Conservation (phyloP, 129 eudicot species). For the Pulicaria dysenterica region DNA sequence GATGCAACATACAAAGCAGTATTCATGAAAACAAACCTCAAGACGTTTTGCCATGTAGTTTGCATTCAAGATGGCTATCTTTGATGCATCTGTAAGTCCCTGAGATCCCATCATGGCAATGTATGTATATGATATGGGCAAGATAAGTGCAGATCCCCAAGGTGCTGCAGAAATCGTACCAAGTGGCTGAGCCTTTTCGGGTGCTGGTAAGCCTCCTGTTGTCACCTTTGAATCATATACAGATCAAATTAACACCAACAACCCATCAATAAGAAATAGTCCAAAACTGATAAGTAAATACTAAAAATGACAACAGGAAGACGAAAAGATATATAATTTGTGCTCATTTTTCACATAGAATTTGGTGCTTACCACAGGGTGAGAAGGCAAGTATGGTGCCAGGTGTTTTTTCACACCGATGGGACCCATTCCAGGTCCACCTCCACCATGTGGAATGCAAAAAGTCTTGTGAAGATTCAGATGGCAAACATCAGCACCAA, state of each 20-base stretch:
- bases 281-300: background rate
- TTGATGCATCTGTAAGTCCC: conserved; percentile 95
- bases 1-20: background rate
- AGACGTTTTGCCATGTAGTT: conserved; percentile 98
- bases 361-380: conserved; percentile 80
- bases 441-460: conserved; percentile 99
- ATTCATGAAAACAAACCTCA: conserved; percentile 54
- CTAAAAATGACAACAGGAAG: background rate
- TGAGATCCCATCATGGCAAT: conserved; percentile 98
- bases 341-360: background rate
- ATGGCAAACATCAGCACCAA: conserved; percentile 98
- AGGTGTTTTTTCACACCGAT: conserved; percentile 96
- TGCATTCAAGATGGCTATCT: conserved; percentile 93
- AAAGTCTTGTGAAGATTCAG: conserved; percentile 95
- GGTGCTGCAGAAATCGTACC: conserved; percentile 98
- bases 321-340: background rate
- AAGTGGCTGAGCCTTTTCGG: conserved; percentile 68
- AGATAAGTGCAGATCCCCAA: conserved; percentile 98
- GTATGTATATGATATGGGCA: conserved; percentile 96
- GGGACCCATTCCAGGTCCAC: conserved; percentile 99
- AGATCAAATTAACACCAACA: conserved; percentile 14
- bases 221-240: conserved; percentile 45
- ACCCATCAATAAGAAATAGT: background rate
- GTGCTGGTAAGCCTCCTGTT: conserved; percentile 92
- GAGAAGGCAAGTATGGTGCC: conserved; percentile 94